phyloP scores from a whole-genome alignment of 2,329 filamentous ascomycete species.

The Macroventuria anomochaeta region DNA sequence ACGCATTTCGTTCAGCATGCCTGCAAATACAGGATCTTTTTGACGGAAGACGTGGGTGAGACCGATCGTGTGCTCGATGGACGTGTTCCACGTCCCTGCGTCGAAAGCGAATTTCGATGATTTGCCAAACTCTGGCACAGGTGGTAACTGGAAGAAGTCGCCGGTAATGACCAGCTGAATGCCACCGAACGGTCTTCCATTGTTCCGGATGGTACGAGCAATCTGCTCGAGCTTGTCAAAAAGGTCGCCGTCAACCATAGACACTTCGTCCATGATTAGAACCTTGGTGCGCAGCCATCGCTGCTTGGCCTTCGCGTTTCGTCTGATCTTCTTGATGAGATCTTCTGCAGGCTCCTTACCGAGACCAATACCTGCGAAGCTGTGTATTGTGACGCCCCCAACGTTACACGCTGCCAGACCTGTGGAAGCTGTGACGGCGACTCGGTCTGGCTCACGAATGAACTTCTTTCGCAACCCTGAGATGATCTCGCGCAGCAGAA shows the following conservation, averaged over 20 bases:
- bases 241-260: conserved; percentile 96
- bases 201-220: conserved; percentile 84
- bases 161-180: conserved; percentile 96
- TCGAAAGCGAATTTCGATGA: conserved; percentile 91
- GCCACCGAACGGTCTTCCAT: conserved; percentile 90
- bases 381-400: conserved; percentile 92
- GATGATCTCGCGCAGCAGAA: conserved; percentile 92
- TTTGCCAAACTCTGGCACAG: conserved; percentile 79
- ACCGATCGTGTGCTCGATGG: conserved; percentile 93
- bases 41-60: conserved; percentile 96
- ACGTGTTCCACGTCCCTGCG: conserved; percentile 87
- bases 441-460: conserved; percentile 75
- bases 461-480: conserved; percentile 78
- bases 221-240: conserved; percentile 96
- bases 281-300: conserved; percentile 89
- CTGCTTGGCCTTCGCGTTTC: conserved; percentile 84
- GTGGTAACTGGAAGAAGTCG: conserved; percentile 96
- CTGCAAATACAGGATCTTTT: conserved; percentile 85
- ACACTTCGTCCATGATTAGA: conserved; percentile 92
- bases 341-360: conserved; percentile 85
- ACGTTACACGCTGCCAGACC: conserved; percentile 97
- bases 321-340: conserved; percentile 87
- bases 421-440: conserved; percentile 94
- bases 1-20: conserved; percentile 98
- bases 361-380: conserved; percentile 92